These are phyloP conservation scores for Diaporthe vaccinii DNA, from an alignment of 2,329 filamentous ascomycete species.

Conservation along the genomic window DNA sequence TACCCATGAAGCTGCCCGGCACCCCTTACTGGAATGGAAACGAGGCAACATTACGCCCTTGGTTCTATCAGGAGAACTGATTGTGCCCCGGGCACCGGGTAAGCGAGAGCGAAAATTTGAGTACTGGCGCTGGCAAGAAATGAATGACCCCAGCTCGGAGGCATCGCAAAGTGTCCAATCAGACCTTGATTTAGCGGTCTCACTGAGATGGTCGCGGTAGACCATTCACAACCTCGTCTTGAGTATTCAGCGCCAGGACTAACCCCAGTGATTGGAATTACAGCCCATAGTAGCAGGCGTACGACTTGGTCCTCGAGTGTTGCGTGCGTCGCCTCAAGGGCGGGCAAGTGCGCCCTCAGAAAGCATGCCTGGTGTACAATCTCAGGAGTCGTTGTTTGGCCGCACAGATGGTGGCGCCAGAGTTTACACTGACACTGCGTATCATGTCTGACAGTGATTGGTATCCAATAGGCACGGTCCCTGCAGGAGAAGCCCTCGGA, in stretches of 20 bases:
- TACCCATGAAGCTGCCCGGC: constrained; percentile 75
- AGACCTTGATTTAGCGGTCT: not conserved
- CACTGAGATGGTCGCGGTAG: not conserved
- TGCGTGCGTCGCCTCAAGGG: constrained; percentile 2
- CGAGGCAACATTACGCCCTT: constrained; percentile 52
- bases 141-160: not conserved
- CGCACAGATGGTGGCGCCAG: constrained; percentile 30
- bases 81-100: not conserved
- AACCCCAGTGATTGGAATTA: not conserved
- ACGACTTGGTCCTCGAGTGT: not conserved
- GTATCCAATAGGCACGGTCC: constrained; percentile 33
- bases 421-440: constrained; percentile 33
- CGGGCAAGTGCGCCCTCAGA: not conserved
- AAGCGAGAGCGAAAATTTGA: constrained; percentile 21
- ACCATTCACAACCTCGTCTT: not conserved
- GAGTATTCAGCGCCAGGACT: not conserved
- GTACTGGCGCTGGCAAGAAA: not conserved
- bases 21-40: constrained; percentile 57
- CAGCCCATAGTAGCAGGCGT: not conserved
- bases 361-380: constrained; percentile 5
- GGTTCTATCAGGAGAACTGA: constrained; percentile 53
- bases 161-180: not conserved
- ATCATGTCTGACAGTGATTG: constrained; percentile 29
- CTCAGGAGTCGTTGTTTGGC: constrained; percentile 13
- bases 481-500: constrained; percentile 28